These are phyloP conservation scores for Myxozyma melibiosi DNA, from an alignment of 805 yeast species.

Conservation along the genomic window DNA sequence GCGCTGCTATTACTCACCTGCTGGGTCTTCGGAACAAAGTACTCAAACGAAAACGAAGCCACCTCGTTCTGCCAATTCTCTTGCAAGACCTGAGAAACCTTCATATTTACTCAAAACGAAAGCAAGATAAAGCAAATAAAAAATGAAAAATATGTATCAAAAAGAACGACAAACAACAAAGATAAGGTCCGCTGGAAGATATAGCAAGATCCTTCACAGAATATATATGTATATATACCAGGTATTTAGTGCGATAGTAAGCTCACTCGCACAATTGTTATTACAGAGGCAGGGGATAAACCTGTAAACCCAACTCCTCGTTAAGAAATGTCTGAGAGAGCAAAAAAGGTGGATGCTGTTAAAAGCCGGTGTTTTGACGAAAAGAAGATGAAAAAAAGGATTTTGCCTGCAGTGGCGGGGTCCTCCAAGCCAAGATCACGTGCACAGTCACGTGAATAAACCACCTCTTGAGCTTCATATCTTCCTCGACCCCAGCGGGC, in stretches of 20 bases:
- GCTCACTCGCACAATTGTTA: neutral
- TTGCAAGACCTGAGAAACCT: conserved; percentile 27
- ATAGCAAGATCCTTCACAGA: neutral
- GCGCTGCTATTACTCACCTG: conserved; percentile 28
- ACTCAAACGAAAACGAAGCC: conserved; percentile 92
- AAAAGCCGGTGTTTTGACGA: neutral
- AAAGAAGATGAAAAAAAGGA: neutral
- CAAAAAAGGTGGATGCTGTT: no score
- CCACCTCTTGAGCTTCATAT: no score
- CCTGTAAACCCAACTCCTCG: conserved; percentile 28
- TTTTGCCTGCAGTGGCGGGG: neutral
- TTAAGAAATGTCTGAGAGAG: neutral
- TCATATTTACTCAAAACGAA: conserved; percentile 5
- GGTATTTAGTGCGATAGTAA: conserved; percentile 10
- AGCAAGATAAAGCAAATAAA: neutral
- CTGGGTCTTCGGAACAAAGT: conserved; percentile 94
- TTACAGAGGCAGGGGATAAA: conserved; percentile 27
- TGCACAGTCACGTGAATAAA: neutral
- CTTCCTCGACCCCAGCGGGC: neutral
- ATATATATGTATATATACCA: conserved; percentile 7
- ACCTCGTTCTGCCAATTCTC: conserved; percentile 33
- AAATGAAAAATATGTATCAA: neutral
- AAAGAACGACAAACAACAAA: neutral
- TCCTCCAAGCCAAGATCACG: neutral
- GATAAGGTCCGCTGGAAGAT: neutral